These are phyloP conservation scores for Thelonectria olida DNA, from an alignment of 2,329 filamentous ascomycete genomes.

Conservation along the genomic window DNA sequence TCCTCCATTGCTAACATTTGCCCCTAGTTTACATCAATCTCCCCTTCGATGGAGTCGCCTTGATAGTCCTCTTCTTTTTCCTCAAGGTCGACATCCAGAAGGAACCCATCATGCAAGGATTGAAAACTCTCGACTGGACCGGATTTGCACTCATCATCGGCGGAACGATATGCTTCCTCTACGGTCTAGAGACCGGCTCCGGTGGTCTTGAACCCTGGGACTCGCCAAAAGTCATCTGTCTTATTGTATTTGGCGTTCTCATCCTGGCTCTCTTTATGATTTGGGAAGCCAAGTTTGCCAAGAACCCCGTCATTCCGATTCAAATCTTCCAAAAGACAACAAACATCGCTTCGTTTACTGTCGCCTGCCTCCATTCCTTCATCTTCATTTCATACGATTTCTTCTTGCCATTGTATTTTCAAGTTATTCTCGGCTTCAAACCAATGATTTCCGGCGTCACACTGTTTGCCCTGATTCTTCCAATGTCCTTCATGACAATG, in stretches of 20 bases:
- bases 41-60: slow-evolving; percentile 54
- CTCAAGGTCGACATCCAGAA: slow-evolving; percentile 75
- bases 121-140: slow-evolving; percentile 70
- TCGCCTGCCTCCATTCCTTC: slow-evolving; percentile 77
- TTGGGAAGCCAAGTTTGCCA: slow-evolving; percentile 76
- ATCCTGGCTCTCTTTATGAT: slow-evolving; percentile 72
- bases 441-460: slow-evolving; percentile 79
- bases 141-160: slow-evolving; percentile 70
- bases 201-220: slow-evolving; percentile 78
- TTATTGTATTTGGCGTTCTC: slow-evolving; percentile 77
- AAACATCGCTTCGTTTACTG: slow-evolving; percentile 71
- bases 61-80: slow-evolving; percentile 64
- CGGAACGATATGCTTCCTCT: slow-evolving; percentile 86
- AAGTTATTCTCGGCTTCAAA: slow-evolving; percentile 73
- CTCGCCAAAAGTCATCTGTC: slow-evolving; percentile 77
- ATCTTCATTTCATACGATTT: slow-evolving; percentile 81
- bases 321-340: slow-evolving; percentile 72
- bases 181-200: slow-evolving; percentile 81
- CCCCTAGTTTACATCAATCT: slow-evolving; percentile 66
- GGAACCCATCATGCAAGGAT: slow-evolving; percentile 67
- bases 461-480: slow-evolving; percentile 74
- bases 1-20: not conserved
- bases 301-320: slow-evolving; percentile 81
- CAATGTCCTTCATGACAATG: slow-evolving; percentile 70
- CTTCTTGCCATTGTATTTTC: slow-evolving; percentile 86